These are phyloP conservation scores for Ophiostoma tasmaniense DNA, from an alignment of 2,329 filamentous ascomycete species.

Conservation along the genomic window DNA sequence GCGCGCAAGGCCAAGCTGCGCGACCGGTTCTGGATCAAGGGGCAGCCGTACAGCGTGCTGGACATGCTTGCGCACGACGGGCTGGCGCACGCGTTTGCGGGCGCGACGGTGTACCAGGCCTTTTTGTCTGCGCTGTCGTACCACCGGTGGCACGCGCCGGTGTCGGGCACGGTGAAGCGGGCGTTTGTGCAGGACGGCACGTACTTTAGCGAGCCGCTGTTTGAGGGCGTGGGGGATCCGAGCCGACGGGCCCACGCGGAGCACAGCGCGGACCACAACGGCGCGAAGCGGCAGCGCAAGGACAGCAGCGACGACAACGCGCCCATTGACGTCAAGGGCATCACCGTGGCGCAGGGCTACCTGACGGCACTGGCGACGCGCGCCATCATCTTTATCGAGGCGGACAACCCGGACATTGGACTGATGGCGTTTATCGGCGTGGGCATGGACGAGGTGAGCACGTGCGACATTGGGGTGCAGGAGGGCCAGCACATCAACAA, in stretches of 20 bases:
- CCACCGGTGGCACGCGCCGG: constrained; percentile 65
- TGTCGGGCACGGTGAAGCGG: constrained; percentile 51
- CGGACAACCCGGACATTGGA: constrained; percentile 58
- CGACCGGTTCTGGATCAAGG: constrained; percentile 61
- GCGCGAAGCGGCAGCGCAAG: neutral
- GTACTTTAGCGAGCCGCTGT: constrained; percentile 55
- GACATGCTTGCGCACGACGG: constrained; percentile 55
- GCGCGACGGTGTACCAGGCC: constrained; percentile 61
- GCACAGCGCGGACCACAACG: neutral
- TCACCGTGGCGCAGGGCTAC: constrained; percentile 54
- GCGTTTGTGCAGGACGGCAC: constrained; percentile 54
- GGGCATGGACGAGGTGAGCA: constrained; percentile 70
- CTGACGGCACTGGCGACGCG: constrained; percentile 59
- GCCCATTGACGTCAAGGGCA: constrained; percentile 35
- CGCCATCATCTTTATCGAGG: constrained; percentile 61
- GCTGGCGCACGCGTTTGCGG: constrained; percentile 45
- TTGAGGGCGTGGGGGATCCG: constrained; percentile 26
- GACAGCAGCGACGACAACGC: constrained; percentile 21
- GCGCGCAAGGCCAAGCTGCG: constrained; percentile 42
- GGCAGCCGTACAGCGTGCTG: constrained; percentile 55
- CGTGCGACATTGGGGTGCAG: constrained; percentile 61
- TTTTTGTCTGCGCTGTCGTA: constrained; percentile 60
- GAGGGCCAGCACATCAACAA: constrained; percentile 58
- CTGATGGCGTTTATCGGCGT: constrained; percentile 62
- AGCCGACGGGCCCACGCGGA: neutral